Base-by-base conservation (phyloP, 305 asterid species). In the Plantago lanceolata region DNA sequence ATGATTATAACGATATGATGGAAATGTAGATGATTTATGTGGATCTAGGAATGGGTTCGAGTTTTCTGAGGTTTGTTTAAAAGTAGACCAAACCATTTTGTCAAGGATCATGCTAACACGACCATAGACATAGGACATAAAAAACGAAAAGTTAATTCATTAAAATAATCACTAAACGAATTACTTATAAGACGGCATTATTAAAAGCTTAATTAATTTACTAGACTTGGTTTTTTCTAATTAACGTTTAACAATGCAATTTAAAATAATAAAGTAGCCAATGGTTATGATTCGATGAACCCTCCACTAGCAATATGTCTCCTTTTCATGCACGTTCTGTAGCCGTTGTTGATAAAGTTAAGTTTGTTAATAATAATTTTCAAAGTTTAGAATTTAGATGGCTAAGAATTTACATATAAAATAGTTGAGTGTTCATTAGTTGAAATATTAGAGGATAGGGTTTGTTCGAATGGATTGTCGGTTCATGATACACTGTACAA, bases 101-200 rank as follows among this genome's bases (percentile, higher is more conserved):
- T 59, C 35, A 59, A 59, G 18, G 51, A 45, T 59, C 64, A 44
- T 59, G 64, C 21, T 59, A 37, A 45, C 64, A 59, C 64, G 64
- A 59, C 64, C 31, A 20, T 59, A 59, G 64, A 59, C 64, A 59
- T 5, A 0, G 12, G 15, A 11, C 15, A 40, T 11, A 59, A 59
- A 40, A 44, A 15, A 19, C 7, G 19, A n/a, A 21, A 18, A n/a
- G 33, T 31, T 51, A 51, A 19, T 19, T 51, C 11, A 19, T 19
- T 26, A 19, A 28, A 56, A 14, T 43, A 43, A 43, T 43, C 64
- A 14, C 19, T 40, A 40, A 19, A 15, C 52, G 49, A n/a, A n/a
- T n/a, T n/a, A n/a, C n/a, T n/a, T 19, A 20, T 40, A 59, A 6
- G 26, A 56, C 21, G 15, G 45, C 45, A 40, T 12, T 40, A 9